A percentile compares a stretch with the other conserved stretches of the same genome.
These are phyloP conservation scores for Aspergillus persii DNA, from an alignment of 2,329 filamentous ascomycete species.

Conservation along the genomic window DNA sequence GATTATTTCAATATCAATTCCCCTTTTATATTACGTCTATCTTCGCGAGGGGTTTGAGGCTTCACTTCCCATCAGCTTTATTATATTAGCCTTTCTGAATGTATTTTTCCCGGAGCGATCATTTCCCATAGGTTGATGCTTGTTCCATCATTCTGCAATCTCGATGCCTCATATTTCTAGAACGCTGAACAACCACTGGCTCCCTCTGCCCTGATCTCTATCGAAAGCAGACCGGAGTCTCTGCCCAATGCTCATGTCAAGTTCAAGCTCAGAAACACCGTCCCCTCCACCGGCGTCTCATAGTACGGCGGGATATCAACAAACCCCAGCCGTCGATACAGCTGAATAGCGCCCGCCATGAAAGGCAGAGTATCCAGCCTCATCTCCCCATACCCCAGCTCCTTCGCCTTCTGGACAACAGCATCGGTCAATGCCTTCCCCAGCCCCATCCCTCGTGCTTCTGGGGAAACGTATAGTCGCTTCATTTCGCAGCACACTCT, in stretches of 20 bases:
- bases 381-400: conserved; percentile 52
- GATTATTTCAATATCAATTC: too few species aligned
- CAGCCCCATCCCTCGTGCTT: conserved; percentile 50
- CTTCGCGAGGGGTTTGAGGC: too few species aligned
- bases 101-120: too few species aligned
- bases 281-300: conserved; percentile 53
- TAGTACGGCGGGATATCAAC: conserved; percentile 54
- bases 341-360: conserved; percentile 51
- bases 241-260: conserved; percentile 1
- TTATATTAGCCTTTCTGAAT: too few species aligned
- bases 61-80: too few species aligned
- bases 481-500: conserved; percentile 54
- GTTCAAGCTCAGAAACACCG: conserved; percentile 50
- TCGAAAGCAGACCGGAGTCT: background rate
- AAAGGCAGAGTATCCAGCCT: conserved; percentile 55
- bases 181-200: too few species aligned
- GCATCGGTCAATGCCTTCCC: conserved; percentile 49
- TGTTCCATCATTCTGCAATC: too few species aligned
- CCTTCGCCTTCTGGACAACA: conserved; percentile 46
- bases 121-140: too few species aligned
- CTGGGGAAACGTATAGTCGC: conserved; percentile 52
- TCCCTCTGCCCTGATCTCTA: too few species aligned
- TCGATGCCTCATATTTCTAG: too few species aligned
- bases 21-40: too few species aligned
- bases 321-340: conserved; percentile 55